These are phyloP conservation scores for Mucor mucedo DNA, from an alignment of 371 early-diverging fungal species.

Conservation along the genomic window DNA sequence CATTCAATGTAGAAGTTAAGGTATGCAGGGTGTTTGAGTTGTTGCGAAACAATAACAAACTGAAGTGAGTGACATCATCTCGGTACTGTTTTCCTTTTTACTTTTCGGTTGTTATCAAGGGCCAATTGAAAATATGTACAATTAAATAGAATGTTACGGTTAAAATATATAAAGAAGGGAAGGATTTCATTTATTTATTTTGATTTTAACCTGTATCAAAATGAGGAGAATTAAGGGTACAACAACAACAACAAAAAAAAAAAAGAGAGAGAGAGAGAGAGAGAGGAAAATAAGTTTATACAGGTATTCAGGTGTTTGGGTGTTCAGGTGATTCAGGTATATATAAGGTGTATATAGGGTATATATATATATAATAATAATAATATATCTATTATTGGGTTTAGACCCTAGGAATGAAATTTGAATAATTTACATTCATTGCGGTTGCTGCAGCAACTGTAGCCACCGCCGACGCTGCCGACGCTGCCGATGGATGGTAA, in stretches of 20 bases:
- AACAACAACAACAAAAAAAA: neutral
- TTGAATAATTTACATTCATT: slow-evolving; percentile 32
- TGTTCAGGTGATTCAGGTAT: neutral
- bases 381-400: neutral
- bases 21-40: no score
- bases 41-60: no score
- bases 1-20: no score
- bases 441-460: slow-evolving; percentile 27
- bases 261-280: neutral
- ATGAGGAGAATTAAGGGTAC: slow-evolving; percentile 5
- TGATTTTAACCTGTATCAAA: slow-evolving; percentile 13
- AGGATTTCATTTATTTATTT: slow-evolving; percentile 15
- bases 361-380: neutral
- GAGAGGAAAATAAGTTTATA: no score
- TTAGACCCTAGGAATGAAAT: slow-evolving; percentile 30
- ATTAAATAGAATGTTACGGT: slow-evolving; percentile 7
- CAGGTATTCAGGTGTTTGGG: no score
- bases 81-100: no score
- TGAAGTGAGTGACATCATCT: no score
- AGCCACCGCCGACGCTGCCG: slow-evolving; percentile 21
- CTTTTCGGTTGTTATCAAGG: no score
- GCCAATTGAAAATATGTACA: no score
- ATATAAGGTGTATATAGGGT: neutral
- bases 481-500: neutral
- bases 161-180: neutral